Percentiles rank a stretch among this genome's conserved stretches.
Evolutionary conservation across 2,329 filamentous ascomycete species (phyloP).

Genomic region (Cordyceps javanica): DNA sequence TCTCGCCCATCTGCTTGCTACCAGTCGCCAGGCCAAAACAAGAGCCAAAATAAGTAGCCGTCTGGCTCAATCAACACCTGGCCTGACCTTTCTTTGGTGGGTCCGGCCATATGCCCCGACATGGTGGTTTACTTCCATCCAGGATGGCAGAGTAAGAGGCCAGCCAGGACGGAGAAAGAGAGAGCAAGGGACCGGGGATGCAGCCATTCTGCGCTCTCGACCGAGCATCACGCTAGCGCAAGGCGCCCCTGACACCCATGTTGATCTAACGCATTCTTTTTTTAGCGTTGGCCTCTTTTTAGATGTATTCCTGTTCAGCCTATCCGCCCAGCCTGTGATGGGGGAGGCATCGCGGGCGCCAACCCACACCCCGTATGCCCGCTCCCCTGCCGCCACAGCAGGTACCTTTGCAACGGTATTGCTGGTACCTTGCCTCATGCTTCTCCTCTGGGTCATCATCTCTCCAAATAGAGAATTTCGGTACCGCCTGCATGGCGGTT

Average conservation of each 20-base stretch:
- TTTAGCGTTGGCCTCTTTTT: background rate
- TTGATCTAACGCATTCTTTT: background rate
- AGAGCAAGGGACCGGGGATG: background rate
- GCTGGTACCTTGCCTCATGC: background rate
- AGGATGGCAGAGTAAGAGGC: background rate
- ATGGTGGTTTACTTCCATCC: background rate
- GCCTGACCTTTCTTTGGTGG: background rate
- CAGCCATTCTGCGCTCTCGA: background rate
- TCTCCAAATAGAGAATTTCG: background rate
- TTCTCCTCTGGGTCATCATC: background rate
- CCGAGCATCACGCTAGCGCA: background rate
- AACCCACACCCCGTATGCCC: background rate
- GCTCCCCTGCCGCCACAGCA: background rate
- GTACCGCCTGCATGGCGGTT: background rate
- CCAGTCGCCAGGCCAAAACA: no score
- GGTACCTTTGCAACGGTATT: background rate
- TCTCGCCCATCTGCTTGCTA: no score
- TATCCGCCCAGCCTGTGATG: conserved; percentile 4
- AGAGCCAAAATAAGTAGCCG: no score
- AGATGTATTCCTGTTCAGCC: background rate
- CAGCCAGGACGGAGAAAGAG: no score
- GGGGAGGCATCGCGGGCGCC: conserved; percentile 1
- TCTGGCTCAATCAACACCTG: background rate
- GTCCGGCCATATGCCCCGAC: conserved; percentile 5
- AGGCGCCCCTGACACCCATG: background rate